phyloP scores from a whole-genome alignment of 2,329 filamentous ascomycete genomes.

The Nemania diffusa region DNA sequence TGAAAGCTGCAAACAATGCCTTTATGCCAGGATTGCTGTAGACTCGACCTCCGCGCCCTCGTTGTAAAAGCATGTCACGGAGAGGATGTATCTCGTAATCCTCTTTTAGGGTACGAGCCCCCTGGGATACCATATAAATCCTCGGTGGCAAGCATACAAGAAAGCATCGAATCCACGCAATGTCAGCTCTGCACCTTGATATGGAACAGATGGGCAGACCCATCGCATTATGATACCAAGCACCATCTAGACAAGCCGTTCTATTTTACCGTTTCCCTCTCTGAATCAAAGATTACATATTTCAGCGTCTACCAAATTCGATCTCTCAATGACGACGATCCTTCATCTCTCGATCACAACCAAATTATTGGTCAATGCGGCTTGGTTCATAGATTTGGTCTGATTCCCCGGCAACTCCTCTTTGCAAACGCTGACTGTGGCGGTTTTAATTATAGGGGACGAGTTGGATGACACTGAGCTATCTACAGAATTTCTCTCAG shows the following conservation, averaged over 20 bases:
- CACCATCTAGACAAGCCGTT: not conserved
- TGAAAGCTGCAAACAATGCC: not conserved
- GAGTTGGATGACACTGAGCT: not conserved
- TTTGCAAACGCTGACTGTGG: not conserved
- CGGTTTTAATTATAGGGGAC: not conserved
- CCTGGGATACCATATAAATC: constrained; percentile 2
- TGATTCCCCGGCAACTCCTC: not conserved
- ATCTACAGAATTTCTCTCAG: not conserved
- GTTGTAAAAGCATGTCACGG: not conserved
- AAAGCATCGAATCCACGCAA: not conserved
- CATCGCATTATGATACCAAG: not conserved
- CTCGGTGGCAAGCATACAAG: not conserved
- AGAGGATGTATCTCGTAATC: not conserved
- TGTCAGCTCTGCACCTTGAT: not conserved
- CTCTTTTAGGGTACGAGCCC: not conserved
- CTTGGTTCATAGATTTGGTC: constrained; percentile 3
- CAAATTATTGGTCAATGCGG: not conserved
- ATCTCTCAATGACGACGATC: not conserved
- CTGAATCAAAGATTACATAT: not conserved
- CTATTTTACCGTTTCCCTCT: constrained; percentile 1
- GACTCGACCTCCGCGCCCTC: not conserved
- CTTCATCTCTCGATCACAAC: not conserved
- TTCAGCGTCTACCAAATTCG: not conserved
- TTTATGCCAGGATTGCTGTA: not conserved
- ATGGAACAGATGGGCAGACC: not conserved